phyloP scores from a whole-genome alignment of 1,139 yeast genomes.

The Saccharomyces hybrid region DNA sequence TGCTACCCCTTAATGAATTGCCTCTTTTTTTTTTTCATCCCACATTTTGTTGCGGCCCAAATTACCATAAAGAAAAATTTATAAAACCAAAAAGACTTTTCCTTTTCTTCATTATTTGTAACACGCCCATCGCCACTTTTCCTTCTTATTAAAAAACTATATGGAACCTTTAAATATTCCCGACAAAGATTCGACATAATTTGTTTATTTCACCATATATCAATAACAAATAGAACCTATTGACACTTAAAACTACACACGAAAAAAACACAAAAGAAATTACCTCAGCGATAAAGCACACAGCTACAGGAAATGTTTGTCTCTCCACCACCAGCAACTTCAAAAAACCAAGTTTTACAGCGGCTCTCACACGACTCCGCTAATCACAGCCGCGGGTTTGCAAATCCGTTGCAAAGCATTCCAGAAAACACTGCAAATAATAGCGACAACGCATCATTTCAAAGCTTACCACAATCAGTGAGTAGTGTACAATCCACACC shows the following conservation, averaged over 20 bases:
- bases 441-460: not conserved
- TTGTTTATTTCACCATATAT: not conserved
- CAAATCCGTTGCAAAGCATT: not conserved
- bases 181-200: not conserved
- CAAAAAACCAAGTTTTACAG: constrained; percentile 14
- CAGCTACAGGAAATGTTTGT: constrained; percentile 21
- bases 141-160: not conserved
- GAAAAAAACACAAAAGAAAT: not conserved
- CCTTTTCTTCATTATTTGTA: not conserved
- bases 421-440: not conserved
- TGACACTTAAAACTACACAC: not conserved
- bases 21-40: not conserved
- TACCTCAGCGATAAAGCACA: not conserved
- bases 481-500: not conserved
- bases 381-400: not conserved
- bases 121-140: not conserved
- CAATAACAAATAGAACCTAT: not conserved
- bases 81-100: not conserved
- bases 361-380: not conserved
- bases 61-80: not conserved
- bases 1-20: not conserved
- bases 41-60: not conserved
- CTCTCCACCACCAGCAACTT: constrained; percentile 29
- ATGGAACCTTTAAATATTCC: not conserved
- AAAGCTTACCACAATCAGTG: not conserved